Base-by-base conservation (phyloP, 106 monocot genomes). In the Dioscorea alata region DNA sequence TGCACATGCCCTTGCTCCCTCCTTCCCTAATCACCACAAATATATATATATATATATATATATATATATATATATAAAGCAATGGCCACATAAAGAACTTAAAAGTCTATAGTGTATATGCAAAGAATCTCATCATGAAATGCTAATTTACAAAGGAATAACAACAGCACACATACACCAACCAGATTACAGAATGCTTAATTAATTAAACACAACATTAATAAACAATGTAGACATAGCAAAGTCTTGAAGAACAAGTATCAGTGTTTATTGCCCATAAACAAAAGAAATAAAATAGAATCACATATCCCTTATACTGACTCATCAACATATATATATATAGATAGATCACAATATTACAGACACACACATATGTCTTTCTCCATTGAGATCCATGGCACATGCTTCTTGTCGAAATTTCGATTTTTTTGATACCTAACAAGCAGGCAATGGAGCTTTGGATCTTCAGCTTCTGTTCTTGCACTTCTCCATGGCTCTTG, bases 401-500 rank as follows among this genome's bases (percentile, higher is more conserved):
- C 65, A 50, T 68, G 75, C 68, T 68, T 28, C 16, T 59, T 60
- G 75, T 75, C 57, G 68, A 51, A 61, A 35, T 22, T 60, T 75
- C 28, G 42, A 22, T 21, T 4, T 22, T 21, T 54, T 54, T 14
- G 18, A 12, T 63, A 16, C 62, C n/a, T 13, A 35, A 42, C n/a
- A 35, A 65, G 64, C 64, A 31, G 33, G 64, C 28, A 33, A 31
- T 65, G 28, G 13, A 42, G 9, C 16, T 16, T 0, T 50, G 31
- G 12, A 56, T 50, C 64, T 51, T 88, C 80, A 84, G 79, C 76
- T 71, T 48, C 73, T 70, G 64, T 69, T 84, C 84, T 84, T 88
- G 79, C 82, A 78, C 60, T 84, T 84, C 63, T 84, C 81, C 78
- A 88, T 80, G 58, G 88, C 81, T 60, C 75, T 84, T 65, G 84